phyloP scores from a whole-genome alignment of 495 filamentous ascomycete species.

The Ascodesmis nigricans region DNA sequence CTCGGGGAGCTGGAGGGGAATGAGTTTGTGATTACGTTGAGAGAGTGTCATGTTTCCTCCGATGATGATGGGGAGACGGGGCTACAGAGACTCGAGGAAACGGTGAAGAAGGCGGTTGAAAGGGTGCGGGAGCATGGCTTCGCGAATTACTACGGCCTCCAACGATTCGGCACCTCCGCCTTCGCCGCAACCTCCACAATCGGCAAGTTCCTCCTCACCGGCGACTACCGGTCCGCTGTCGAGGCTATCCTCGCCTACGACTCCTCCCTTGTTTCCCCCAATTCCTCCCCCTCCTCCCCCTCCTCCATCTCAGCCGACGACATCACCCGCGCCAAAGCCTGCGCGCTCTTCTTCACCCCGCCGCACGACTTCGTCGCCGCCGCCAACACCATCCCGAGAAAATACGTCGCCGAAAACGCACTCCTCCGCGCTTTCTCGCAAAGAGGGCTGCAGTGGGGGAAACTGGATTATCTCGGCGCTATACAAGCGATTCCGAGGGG shows the following conservation, averaged over 20 bases:
- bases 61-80: conserved; percentile 21
- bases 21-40: conserved; percentile 73
- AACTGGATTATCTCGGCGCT: conserved; percentile 51
- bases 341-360: conserved; percentile 43
- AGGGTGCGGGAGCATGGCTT: conserved; percentile 46
- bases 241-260: conserved; percentile 47
- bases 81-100: conserved; percentile 23
- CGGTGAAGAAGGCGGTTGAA: conserved; percentile 34
- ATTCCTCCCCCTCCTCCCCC: conserved; percentile 23
- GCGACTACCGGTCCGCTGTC: conserved; percentile 56
- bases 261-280: conserved; percentile 27
- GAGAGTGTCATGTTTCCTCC: conserved; percentile 41
- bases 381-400: conserved; percentile 46
- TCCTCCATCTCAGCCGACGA: conserved; percentile 43
- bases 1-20: conserved; percentile 74
- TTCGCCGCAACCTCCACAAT: conserved; percentile 53
- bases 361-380: conserved; percentile 34
- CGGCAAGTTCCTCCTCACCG: conserved; percentile 61
- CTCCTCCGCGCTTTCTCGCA: conserved; percentile 50
- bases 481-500: conserved; percentile 52
- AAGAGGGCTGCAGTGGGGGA: conserved; percentile 13
- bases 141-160: conserved; percentile 89
- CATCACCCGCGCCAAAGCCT: conserved; percentile 47
- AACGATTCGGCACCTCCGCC: conserved; percentile 73
- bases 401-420: conserved; percentile 54